A percentile compares a stretch with the other conserved stretches of the same genome.
phyloP scores from a whole-genome alignment of 495 filamentous ascomycete species.

The Bacidia gigantensis region DNA sequence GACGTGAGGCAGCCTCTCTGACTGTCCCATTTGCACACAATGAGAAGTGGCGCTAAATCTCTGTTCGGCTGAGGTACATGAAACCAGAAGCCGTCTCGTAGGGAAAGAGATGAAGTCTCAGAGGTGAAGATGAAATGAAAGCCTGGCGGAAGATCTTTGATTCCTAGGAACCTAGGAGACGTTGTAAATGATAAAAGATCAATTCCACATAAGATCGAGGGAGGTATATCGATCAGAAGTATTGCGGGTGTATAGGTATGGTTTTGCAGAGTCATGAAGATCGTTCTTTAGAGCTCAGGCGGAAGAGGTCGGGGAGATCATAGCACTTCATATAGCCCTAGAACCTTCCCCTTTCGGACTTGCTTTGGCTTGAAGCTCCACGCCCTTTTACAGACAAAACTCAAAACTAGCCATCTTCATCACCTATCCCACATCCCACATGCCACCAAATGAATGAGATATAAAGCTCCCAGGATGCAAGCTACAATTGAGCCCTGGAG shows the following conservation, averaged over 20 bases:
- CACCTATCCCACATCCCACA: too few relatives aligned
- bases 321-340: too few relatives aligned
- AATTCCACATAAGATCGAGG: conserved; percentile 37
- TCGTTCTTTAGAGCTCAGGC: neutral
- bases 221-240: conserved; percentile 36
- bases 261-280: neutral
- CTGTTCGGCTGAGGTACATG: conserved; percentile 26
- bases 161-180: conserved; percentile 42
- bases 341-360: too few relatives aligned
- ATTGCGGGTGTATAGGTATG: conserved; percentile 22
- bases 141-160: conserved; percentile 42
- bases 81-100: conserved; percentile 51
- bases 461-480: too few relatives aligned
- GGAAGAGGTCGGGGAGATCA: too few relatives aligned
- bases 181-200: conserved; percentile 42
- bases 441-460: too few relatives aligned
- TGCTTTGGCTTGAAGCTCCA: too few relatives aligned
- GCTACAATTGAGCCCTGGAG: too few relatives aligned
- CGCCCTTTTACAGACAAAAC: too few relatives aligned
- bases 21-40: conserved; percentile 35
- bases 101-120: conserved; percentile 39
- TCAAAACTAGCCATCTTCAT: too few relatives aligned
- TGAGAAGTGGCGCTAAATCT: conserved; percentile 11
- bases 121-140: conserved; percentile 51
- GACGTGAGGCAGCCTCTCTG: conserved; percentile 20